Evolutionary conservation across 345 rosid genomes (phyloP), one percentile per base, ranked within the genome.

Genomic region (Lepidium africanum): DNA sequence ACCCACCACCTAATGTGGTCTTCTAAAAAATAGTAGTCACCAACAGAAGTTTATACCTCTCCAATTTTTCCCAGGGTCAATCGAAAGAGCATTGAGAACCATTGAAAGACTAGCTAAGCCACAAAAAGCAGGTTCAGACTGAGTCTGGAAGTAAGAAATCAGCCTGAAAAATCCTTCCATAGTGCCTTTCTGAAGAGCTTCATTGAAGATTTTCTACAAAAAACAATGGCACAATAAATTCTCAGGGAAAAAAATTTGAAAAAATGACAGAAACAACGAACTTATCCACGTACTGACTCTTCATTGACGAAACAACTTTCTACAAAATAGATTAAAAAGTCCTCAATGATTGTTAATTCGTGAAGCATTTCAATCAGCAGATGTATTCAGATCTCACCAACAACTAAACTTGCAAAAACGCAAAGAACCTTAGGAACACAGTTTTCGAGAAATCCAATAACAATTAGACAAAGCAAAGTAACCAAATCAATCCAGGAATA

Each of bases 91-190:
- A 79, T 92, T 92, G 84, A 92, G 60, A 66, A 92, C 91, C 93
- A 92, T 81, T 16, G 96, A 81, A 57, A 92, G 92, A 56, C 85
- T 92, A 25, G 96, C 98, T 66, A 87, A 73, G 21, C 98, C 98
- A 76, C 96, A 92, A 73, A 79, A 89, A 0, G 93, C 96, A 12
- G 98, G 96, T 82, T 92, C 98, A 0, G 96, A 92, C 41, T 92
- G 98, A 1, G 98, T 92, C 76, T 92, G 96, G 35, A 87, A 92
- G 70, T 86, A 77, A 30, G 96, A 90, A 67, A 90, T 84, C 75
- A 92, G 72, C 81, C 75, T 82, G 60, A 82, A 92, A 71, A 90
- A 92, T 10, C 96, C 91, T 79, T 92, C 98, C 96, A 90, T 88
- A 1, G 98, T 90, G 8, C 96, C 96, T 46, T 82, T 80, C 75